Evolutionary conservation across 2,329 filamentous ascomycete genomes (phyloP).

Genomic region (Boeremia lycopersici): DNA sequence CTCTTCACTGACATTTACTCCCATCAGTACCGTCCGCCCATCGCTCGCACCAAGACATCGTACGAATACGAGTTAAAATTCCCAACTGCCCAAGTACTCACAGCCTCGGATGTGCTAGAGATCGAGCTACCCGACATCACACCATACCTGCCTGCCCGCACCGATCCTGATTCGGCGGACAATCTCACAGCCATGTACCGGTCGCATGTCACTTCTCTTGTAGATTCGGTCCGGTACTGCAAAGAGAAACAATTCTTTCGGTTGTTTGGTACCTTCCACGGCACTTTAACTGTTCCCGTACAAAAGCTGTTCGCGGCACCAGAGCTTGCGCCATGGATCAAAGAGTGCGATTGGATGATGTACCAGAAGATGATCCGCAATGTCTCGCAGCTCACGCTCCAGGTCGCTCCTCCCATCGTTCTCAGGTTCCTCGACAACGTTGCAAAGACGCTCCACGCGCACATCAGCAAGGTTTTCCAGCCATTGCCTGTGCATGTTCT

Average conservation of each 20-base stretch:
- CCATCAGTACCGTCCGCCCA: conserved; percentile 47
- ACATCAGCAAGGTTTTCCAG: conserved; percentile 85
- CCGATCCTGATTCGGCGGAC: conserved; percentile 84
- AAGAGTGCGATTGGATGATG: conserved; percentile 91
- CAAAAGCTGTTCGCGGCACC: conserved; percentile 88
- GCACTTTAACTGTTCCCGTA: conserved; percentile 93
- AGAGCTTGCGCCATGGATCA: conserved; percentile 87
- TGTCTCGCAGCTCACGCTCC: conserved; percentile 83
- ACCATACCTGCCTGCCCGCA: conserved; percentile 77
- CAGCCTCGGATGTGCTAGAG: conserved; percentile 68
- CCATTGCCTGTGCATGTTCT: conserved; percentile 85
- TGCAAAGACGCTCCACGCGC: conserved; percentile 76
- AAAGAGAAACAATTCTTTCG: conserved; percentile 97
- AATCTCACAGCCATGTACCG: conserved; percentile 87
- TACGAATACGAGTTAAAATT: conserved; percentile 70
- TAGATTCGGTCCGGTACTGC: conserved; percentile 94
- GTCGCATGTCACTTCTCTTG: conserved; percentile 91
- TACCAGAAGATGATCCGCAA: conserved; percentile 98
- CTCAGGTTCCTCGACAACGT: conserved; percentile 87
- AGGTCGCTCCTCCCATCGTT: conserved; percentile 87
- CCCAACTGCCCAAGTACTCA: conserved; percentile 61
- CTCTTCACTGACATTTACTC: conserved; percentile 55
- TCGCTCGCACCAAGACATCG: conserved; percentile 53
- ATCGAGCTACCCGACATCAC: conserved; percentile 86
- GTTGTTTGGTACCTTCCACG: conserved; percentile 92